These are phyloP conservation scores for Medicago lupulina DNA, from an alignment of 306 rosid species.

Conservation along the genomic window DNA sequence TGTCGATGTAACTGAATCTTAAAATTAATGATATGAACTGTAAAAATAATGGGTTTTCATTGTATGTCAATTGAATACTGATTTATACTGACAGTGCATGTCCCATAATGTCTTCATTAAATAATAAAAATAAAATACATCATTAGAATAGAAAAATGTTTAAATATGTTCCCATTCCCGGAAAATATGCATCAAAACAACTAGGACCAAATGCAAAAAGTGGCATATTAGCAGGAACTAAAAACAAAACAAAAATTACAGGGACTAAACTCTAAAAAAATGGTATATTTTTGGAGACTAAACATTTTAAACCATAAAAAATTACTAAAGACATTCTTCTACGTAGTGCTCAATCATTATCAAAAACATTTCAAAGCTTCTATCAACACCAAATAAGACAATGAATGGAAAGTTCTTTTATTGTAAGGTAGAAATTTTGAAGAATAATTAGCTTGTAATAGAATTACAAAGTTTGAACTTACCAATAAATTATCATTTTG, in stretches of 20 bases:
- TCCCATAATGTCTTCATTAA: not conserved
- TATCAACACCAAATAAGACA: constrained; percentile 11
- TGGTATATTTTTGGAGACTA: too few species aligned
- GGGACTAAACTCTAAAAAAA: too few species aligned
- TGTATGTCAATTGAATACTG: not conserved
- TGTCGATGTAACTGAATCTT: not conserved
- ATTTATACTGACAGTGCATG: not conserved
- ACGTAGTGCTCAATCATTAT: constrained; percentile 23
- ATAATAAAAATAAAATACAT: not conserved
- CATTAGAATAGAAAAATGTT: not conserved
- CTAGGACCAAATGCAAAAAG: too few species aligned
- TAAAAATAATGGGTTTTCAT: not conserved
- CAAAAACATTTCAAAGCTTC: constrained; percentile 15
- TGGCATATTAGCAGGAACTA: too few species aligned
- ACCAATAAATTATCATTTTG: constrained; percentile 79
- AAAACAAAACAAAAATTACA: too few species aligned
- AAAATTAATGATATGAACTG: not conserved
- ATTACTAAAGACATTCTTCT: not conserved
- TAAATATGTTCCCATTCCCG: too few species aligned
- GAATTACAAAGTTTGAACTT: constrained; percentile 27
- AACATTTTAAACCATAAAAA: too few species aligned
- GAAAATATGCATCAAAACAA: too few species aligned
- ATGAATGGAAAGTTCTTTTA: constrained; percentile 4
- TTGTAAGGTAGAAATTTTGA: constrained; percentile 28
- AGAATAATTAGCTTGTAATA: constrained; percentile 29